Conservation (phyloP, 306 rosid genomes). For the Pachyrhizus erosus region DNA sequence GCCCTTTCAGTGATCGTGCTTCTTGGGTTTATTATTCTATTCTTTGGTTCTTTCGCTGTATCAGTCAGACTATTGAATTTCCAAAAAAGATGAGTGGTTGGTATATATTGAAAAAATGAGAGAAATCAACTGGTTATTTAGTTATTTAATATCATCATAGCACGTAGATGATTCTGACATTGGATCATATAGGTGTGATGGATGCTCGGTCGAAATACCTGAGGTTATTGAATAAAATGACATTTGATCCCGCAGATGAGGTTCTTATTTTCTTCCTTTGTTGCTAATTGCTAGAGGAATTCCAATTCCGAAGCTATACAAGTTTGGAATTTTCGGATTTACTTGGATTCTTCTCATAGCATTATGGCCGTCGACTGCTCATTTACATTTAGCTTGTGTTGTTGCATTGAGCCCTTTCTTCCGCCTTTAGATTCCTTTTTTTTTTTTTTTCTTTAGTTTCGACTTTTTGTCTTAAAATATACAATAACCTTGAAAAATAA, state of each 20-base stretch:
- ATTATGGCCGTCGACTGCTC: background rate
- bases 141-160: background rate
- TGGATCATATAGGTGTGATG: background rate
- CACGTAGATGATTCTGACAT: conserved; percentile 13
- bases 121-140: background rate
- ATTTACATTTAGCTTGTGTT: too few species aligned
- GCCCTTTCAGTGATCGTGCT: conserved; percentile 61
- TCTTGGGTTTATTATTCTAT: conserved; percentile 61
- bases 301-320: background rate
- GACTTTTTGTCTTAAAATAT: too few species aligned
- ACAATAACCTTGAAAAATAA: too few species aligned
- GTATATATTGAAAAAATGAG: background rate
- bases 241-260: background rate
- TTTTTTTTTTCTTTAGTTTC: too few species aligned
- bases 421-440: too few species aligned
- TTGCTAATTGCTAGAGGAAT: background rate
- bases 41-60: conserved; percentile 71
- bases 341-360: background rate
- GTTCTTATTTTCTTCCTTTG: background rate
- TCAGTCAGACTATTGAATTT: conserved; percentile 81
- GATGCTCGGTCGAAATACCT: background rate
- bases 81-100: conserved; percentile 65
- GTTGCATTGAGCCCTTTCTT: too few species aligned
- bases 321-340: background rate
- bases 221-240: background rate